Percentiles rank a stretch among this genome's conserved stretches.
Evolutionary conservation across 257 asterid species (phyloP).

Genomic region (Ajuga chamaepitys): DNA sequence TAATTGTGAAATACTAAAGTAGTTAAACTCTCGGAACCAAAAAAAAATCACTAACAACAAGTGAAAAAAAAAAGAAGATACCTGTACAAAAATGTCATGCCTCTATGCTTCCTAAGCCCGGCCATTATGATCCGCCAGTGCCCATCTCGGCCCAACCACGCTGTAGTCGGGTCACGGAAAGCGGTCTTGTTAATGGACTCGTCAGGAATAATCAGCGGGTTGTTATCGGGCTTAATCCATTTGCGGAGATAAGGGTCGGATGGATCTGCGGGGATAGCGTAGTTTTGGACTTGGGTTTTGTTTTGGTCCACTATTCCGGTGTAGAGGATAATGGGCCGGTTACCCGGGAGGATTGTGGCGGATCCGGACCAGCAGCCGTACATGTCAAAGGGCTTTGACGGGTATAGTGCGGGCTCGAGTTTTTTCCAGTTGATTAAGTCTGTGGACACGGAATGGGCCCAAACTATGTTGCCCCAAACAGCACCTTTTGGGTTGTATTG

Average conservation of each 20-base stretch:
- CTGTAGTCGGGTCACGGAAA: conserved; percentile 80
- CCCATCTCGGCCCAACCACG: conserved; percentile 58
- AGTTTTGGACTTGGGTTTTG: conserved; percentile 56
- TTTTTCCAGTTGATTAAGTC: conserved; percentile 67
- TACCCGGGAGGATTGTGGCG: conserved; percentile 62
- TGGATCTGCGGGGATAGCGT: conserved; percentile 46
- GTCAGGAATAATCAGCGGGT: conserved; percentile 47
- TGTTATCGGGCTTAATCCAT: conserved; percentile 61
- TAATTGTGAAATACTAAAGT: too few species aligned
- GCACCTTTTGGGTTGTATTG: conserved; percentile 80
- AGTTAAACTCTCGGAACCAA: too few species aligned
- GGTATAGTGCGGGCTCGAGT: conserved; percentile 50
- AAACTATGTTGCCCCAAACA: conserved; percentile 63
- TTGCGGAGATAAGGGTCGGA: conserved; percentile 55
- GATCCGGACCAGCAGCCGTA: conserved; percentile 81
- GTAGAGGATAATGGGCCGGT: conserved; percentile 60
- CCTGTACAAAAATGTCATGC: conserved; percentile 40
- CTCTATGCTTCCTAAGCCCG: conserved; percentile 32
- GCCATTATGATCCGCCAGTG: conserved; percentile 50
- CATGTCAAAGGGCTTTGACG: conserved; percentile 55
- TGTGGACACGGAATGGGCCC: conserved; percentile 81
- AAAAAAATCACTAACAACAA: too few species aligned
- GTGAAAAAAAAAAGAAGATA: too few species aligned
- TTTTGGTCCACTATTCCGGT: conserved; percentile 45
- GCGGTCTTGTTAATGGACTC: conserved; percentile 22